These are phyloP conservation scores for Hyphopichia fennica DNA, from an alignment of 1,139 yeast species.

Conservation along the genomic window DNA sequence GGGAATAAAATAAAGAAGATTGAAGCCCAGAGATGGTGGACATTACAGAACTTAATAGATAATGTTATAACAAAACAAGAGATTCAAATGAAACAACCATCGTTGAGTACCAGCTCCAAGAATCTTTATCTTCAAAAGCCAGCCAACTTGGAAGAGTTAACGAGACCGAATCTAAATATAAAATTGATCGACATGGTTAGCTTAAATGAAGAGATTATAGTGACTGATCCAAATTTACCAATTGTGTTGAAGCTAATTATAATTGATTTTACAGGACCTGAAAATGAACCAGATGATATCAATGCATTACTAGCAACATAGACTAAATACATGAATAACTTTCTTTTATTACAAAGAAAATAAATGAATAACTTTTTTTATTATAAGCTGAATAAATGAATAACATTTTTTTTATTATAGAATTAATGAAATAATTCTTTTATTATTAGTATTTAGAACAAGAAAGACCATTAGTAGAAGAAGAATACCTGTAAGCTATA, in stretches of 20 bases:
- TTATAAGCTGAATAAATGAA: too few species aligned
- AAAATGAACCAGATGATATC: constrained; percentile 12
- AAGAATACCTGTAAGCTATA: too few species aligned
- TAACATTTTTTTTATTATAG: too few species aligned
- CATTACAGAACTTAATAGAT: constrained; percentile 51
- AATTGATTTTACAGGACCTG: constrained; percentile 25
- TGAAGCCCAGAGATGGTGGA: constrained; percentile 37
- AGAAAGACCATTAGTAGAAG: too few species aligned
- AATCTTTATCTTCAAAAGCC: constrained; percentile 56
- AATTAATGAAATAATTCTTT: too few species aligned
- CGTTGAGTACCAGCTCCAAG: constrained; percentile 43
- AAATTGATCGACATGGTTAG: constrained; percentile 38
- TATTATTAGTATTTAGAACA: too few species aligned
- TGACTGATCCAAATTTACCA: constrained; percentile 60
- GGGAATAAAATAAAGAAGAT: constrained; percentile 47
- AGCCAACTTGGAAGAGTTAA: constrained; percentile 46
- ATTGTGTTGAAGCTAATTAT: constrained; percentile 30
- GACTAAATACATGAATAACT: not conserved
- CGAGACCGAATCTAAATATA: constrained; percentile 45
- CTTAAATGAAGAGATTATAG: constrained; percentile 50
- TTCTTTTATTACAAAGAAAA: not conserved
- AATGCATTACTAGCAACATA: constrained; percentile 4
- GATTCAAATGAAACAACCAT: constrained; percentile 49
- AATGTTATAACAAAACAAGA: constrained; percentile 30
- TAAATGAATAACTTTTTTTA: too few species aligned